Percentiles rank a stretch among this genome's conserved stretches.
phyloP scores from a whole-genome alignment of 2,329 filamentous ascomycete species.

The Apiospora phragmitis region DNA sequence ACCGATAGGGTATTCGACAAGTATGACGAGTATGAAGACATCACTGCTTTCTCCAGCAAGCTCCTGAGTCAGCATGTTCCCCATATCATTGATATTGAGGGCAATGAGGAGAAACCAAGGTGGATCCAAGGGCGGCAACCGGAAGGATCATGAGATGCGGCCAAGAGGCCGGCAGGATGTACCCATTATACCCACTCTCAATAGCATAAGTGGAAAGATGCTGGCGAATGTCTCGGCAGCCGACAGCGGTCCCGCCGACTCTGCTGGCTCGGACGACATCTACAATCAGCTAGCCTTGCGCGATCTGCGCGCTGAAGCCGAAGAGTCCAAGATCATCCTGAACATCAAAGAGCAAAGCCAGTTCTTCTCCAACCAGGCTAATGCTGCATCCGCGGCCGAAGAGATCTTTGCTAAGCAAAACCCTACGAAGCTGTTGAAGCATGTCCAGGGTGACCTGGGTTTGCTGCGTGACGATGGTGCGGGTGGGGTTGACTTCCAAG shows the following conservation, averaged over 20 bases:
- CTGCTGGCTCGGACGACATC: constrained; percentile 68
- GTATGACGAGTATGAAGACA: constrained; percentile 76
- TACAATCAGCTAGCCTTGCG: constrained; percentile 75
- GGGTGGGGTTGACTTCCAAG: constrained; percentile 60
- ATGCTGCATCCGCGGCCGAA: constrained; percentile 44
- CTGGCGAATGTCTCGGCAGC: constrained; percentile 83
- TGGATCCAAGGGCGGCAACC: constrained; percentile 77
- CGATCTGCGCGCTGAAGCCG: constrained; percentile 74
- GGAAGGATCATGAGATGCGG: constrained; percentile 87
- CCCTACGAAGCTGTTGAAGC: constrained; percentile 65
- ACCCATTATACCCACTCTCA: constrained; percentile 85
- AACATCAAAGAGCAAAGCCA: constrained; percentile 85
- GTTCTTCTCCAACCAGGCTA: constrained; percentile 69
- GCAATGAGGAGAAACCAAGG: constrained; percentile 96
- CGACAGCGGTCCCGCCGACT: constrained; percentile 66
- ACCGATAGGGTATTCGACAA: constrained; percentile 81
- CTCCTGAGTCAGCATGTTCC: constrained; percentile 70
- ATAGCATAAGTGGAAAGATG: constrained; percentile 89
- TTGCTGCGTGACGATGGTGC: constrained; percentile 47
- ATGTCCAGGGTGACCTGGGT: constrained; percentile 63
- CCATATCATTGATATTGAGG: constrained; percentile 87
- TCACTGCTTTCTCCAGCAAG: constrained; percentile 50
- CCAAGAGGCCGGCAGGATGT: constrained; percentile 70
- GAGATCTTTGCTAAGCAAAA: constrained; percentile 67
- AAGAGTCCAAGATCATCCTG: constrained; percentile 77